phyloP scores from a whole-genome alignment of 2,329 filamentous ascomycete genomes.

The Monosporascus sp. region DNA sequence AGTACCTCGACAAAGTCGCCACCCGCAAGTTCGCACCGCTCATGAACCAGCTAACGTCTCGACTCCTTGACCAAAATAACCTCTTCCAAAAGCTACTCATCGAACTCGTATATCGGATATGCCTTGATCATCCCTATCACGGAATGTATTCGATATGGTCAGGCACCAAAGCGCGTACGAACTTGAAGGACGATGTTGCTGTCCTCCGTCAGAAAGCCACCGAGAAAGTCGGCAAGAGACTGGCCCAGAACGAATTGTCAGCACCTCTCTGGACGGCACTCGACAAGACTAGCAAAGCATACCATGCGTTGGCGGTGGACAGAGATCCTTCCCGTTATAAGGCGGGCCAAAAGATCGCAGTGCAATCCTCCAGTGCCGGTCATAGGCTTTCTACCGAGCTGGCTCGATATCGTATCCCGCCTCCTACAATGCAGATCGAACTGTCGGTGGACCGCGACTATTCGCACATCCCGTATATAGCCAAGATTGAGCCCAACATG shows the following conservation, averaged over 20 bases:
- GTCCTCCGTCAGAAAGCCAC: conserved; percentile 71
- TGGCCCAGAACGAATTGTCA: conserved; percentile 49
- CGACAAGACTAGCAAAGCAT: conserved; percentile 65
- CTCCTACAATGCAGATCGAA: conserved; percentile 81
- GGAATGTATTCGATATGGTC: conserved; percentile 97
- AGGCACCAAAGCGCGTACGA: conserved; percentile 63
- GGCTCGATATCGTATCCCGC: conserved; percentile 66
- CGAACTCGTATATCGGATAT: conserved; percentile 74
- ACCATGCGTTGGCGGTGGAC: conserved; percentile 60
- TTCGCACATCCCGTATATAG: conserved; percentile 66
- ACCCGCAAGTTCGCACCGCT: conserved; percentile 87
- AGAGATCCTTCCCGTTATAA: conserved; percentile 61
- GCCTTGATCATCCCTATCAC: conserved; percentile 89
- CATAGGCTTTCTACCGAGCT: conserved; percentile 58
- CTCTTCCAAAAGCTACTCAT: conserved; percentile 74
- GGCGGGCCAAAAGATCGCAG: conserved; percentile 54
- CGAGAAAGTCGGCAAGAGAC: conserved; percentile 56
- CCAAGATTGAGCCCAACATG: conserved; percentile 68
- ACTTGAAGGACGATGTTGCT: conserved; percentile 68
- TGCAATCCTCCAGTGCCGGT: conserved; percentile 59
- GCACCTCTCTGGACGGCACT: conserved; percentile 63
- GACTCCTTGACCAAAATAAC: conserved; percentile 65
- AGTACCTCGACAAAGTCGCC: conserved; percentile 67
- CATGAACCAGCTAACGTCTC: conserved; percentile 96
- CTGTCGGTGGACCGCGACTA: conserved; percentile 73